phyloP scores from a whole-genome alignment of 768 basidiomycete species.

The Podaxis mareebaensis region DNA sequence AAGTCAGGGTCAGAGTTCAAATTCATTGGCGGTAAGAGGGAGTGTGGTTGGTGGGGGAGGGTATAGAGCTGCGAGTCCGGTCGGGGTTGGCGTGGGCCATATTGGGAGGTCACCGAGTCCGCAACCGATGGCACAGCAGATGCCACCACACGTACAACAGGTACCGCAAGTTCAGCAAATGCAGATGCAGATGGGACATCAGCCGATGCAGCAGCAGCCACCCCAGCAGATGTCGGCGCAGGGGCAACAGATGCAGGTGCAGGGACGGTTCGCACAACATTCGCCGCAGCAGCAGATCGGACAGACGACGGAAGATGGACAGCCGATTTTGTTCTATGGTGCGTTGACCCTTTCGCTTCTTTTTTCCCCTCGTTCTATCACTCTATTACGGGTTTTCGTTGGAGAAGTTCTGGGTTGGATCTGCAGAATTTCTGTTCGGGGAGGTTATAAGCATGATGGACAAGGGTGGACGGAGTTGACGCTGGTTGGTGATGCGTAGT shows the following conservation, averaged over 20 bases:
- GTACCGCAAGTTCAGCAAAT: conserved; percentile 26
- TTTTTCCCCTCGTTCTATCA: not conserved
- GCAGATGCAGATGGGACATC: conserved; percentile 5
- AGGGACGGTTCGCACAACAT: conserved; percentile 2
- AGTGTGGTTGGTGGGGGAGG: conserved; percentile 2
- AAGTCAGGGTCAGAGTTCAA: conserved; percentile 30
- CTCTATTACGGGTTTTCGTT: not conserved
- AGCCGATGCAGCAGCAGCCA: not conserved
- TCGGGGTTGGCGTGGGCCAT: not conserved
- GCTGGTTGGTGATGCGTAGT: not conserved
- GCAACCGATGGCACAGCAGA: conserved; percentile 1
- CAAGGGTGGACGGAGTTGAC: not conserved
- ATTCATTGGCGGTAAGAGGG: conserved; percentile 1
- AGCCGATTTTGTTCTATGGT: conserved; percentile 88
- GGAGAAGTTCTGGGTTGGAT: not conserved
- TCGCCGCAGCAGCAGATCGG: conserved; percentile 35
- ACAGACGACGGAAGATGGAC: conserved; percentile 81
- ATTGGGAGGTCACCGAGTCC: conserved; percentile 40
- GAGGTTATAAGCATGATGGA: not conserved
- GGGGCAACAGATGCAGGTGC: not conserved
- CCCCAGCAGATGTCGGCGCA: not conserved
- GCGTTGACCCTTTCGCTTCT: conserved; percentile 27
- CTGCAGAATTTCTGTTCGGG: not conserved
- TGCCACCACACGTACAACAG: conserved; percentile 41
- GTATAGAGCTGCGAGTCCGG: conserved; percentile 28